Evolutionary conservation across 768 basidiomycete species (phyloP).

Genomic region (Boletus rubescentipes): DNA sequence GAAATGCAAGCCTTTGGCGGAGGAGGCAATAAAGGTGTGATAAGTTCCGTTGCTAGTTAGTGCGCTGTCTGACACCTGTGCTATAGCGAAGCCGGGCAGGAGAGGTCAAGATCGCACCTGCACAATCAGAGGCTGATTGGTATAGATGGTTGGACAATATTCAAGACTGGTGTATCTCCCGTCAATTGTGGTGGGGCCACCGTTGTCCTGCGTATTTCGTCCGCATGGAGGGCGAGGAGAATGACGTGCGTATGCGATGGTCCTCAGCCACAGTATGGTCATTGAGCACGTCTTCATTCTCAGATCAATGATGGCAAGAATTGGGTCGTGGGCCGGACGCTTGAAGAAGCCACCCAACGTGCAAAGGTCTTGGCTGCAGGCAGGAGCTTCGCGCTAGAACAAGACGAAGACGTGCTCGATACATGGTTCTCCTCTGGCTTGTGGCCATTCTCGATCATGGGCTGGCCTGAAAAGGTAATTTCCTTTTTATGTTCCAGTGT

Average conservation of each 20-base stretch:
- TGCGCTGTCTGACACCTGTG: background rate
- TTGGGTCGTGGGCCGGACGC: constrained; percentile 89
- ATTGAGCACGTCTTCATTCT: background rate
- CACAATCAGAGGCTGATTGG: constrained; percentile 90
- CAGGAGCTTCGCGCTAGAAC: constrained; percentile 70
- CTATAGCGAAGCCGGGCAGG: constrained; percentile 82
- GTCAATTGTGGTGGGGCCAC: constrained; percentile 99
- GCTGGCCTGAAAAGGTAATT: constrained; percentile 90
- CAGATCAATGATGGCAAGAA: constrained; percentile 68
- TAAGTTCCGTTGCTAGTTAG: background rate
- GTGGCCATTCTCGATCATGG: constrained; percentile 97
- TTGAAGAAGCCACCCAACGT: constrained; percentile 74
- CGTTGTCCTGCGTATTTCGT: constrained; percentile 94
- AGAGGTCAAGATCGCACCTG: constrained; percentile 80
- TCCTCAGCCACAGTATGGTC: background rate
- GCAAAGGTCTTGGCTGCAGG: constrained; percentile 70
- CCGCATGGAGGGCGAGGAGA: constrained; percentile 70
- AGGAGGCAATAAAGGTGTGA: constrained; percentile 80
- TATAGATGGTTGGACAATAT: constrained; percentile 93
- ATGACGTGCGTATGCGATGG: constrained; percentile 50
- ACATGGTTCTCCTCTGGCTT: constrained; percentile 99
- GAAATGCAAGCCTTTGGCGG: constrained; percentile 85
- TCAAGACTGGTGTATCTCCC: constrained; percentile 99
- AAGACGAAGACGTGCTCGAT: constrained; percentile 97
- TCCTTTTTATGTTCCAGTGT: background rate